Percentiles rank a stretch among this genome's conserved stretches.
phyloP scores from a whole-genome alignment of 1,284 basidiomycete genomes.

The Athelia psychrophila region DNA sequence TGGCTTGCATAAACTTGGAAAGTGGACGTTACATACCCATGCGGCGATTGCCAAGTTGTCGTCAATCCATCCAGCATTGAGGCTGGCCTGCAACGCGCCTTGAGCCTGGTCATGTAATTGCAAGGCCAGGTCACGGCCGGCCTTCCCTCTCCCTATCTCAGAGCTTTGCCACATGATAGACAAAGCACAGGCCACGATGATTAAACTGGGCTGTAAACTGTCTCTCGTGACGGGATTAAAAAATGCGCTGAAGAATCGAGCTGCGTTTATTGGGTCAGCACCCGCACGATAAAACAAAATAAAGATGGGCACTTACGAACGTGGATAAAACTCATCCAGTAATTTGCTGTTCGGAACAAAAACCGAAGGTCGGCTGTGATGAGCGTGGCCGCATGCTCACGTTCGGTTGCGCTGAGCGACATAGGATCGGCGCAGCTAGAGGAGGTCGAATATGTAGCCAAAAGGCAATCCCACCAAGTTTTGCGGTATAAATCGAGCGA shows the following conservation, averaged over 20 bases:
- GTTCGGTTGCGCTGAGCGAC: conserved; percentile 36
- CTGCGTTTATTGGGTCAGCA: too few relatives aligned
- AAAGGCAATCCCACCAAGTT: conserved; percentile 75
- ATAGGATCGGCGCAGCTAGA: conserved; percentile 28
- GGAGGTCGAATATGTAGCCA: conserved; percentile 47
- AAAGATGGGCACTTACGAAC: conserved; percentile 27
- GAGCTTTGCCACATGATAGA: conserved; percentile 70
- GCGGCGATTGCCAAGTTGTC: conserved; percentile 69
- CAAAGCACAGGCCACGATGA: conserved; percentile 63
- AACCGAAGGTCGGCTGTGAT: conserved; percentile 61
- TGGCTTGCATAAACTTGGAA: neutral
- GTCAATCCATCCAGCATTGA: conserved; percentile 68
- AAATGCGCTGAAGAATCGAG: conserved; percentile 59
- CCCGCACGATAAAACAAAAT: too few relatives aligned
- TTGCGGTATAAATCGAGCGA: conserved; percentile 64
- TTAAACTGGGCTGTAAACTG: conserved; percentile 62
- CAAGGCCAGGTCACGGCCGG: conserved; percentile 53
- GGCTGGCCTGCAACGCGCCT: conserved; percentile 65
- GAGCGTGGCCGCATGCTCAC: conserved; percentile 39
- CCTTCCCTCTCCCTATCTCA: conserved; percentile 45
- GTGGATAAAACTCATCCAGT: conserved; percentile 74
- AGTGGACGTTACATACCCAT: conserved; percentile 50
- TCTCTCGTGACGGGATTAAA: conserved; percentile 51
- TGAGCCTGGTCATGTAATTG: conserved; percentile 65
- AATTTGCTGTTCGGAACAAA: conserved; percentile 59